phyloP scores from a whole-genome alignment of 768 basidiomycete species.

The Calocera cornea region DNA sequence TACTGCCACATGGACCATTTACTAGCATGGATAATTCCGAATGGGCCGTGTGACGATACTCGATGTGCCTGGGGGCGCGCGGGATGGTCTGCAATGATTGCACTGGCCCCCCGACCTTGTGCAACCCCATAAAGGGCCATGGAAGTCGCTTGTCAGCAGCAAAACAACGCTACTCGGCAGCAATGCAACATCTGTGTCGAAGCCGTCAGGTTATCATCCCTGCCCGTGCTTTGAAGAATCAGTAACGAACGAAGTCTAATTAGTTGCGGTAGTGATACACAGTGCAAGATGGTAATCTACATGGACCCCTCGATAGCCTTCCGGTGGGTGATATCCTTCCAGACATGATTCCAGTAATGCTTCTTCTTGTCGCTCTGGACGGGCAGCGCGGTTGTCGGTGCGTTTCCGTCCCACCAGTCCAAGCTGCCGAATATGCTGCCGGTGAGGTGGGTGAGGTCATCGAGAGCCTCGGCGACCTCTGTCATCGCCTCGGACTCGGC shows the following conservation, averaged over 20 bases:
- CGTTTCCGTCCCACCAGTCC: background rate
- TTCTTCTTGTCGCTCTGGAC: background rate
- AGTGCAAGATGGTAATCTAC: background rate
- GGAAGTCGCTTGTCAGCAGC: too few species aligned
- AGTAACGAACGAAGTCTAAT: background rate
- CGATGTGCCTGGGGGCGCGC: too few species aligned
- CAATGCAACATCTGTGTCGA: too few species aligned
- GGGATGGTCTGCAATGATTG: background rate
- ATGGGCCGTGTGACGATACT: background rate
- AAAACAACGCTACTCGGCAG: too few species aligned
- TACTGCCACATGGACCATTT: background rate
- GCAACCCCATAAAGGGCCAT: too few species aligned
- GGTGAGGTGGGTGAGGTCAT: background rate
- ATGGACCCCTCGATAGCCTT: background rate
- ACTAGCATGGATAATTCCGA: background rate
- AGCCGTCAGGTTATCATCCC: too few species aligned
- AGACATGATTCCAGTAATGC: background rate
- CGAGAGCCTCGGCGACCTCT: background rate
- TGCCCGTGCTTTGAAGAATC: too few species aligned
- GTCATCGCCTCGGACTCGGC: background rate
- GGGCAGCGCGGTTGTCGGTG: background rate
- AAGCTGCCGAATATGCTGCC: background rate
- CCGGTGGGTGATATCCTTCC: background rate
- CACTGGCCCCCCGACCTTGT: too few species aligned
- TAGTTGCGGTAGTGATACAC: background rate